Conservation (phyloP, 2,329 filamentous ascomycete genomes). For the Trichoderma brevicompactum region DNA sequence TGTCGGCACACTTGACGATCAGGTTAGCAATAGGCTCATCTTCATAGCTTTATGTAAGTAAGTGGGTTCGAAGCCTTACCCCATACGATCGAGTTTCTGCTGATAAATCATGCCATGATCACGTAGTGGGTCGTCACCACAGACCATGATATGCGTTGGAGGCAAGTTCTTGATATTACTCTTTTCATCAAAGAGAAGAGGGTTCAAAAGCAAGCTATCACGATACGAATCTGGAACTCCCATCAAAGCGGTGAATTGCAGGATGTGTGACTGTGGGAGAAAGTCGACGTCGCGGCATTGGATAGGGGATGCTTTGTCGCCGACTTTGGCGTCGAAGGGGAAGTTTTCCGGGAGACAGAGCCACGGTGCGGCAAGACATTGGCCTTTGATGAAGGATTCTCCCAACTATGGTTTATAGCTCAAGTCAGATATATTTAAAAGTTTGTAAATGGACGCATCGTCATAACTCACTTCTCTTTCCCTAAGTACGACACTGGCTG, state of each 20-base stretch:
- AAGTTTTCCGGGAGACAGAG: not conserved
- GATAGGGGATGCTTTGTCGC: conserved; percentile 1
- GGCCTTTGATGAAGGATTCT: not conserved
- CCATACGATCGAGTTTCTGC: not conserved
- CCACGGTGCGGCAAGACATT: not conserved
- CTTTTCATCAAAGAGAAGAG: conserved; percentile 10
- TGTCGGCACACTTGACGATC: not conserved
- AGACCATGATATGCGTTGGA: not conserved
- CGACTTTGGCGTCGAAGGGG: conserved; percentile 6
- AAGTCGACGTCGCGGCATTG: not conserved
- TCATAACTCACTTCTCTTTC: not conserved
- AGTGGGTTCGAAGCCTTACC: not conserved
- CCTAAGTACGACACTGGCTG: not conserved
- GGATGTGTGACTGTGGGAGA: not conserved
- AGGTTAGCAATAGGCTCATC: not conserved
- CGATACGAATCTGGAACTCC: not conserved
- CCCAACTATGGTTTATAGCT: not conserved
- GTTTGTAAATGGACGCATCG: not conserved
- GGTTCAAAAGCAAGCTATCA: not conserved
- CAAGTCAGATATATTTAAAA: not conserved
- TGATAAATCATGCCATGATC: conserved; percentile 7
- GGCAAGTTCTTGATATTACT: not conserved
- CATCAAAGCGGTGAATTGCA: not conserved
- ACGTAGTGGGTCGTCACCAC: not conserved
- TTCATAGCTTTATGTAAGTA: not conserved